These are phyloP conservation scores for Trypanosoma avium DNA, from an alignment of 208 protist species.

Conservation along the genomic window DNA sequence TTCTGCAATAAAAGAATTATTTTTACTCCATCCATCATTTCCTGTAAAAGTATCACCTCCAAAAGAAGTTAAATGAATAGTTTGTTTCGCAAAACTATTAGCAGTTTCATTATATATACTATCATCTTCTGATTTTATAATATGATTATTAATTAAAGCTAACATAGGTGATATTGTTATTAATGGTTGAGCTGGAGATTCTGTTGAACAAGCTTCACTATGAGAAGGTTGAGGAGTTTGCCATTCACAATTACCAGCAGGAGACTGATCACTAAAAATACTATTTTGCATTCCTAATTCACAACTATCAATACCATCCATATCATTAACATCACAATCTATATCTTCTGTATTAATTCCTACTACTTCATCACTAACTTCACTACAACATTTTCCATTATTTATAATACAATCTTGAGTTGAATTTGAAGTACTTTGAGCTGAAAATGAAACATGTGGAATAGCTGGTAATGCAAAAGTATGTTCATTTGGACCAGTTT, in stretches of 20 bases:
- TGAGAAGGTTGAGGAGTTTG: too few species aligned
- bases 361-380: too few species aligned
- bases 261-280: too few species aligned
- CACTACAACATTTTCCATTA: background rate
- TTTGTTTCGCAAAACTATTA: background rate
- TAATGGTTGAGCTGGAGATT: too few species aligned
- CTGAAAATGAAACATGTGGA: background rate
- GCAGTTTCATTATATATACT: background rate
- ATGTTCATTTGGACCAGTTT: too few species aligned
- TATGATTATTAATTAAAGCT: background rate
- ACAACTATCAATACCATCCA: too few species aligned
- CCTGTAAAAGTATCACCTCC: background rate
- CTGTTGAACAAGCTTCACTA: too few species aligned
- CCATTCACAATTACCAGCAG: too few species aligned
- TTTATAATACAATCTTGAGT: background rate
- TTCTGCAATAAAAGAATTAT: conserved; percentile 9
- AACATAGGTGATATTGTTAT: background rate
- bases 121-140: background rate
- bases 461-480: conserved; percentile 1
- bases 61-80: background rate
- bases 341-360: too few species aligned
- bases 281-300: too few species aligned
- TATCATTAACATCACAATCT: too few species aligned
- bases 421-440: background rate
- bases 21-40: background rate